Evolutionary conservation across 2,329 filamentous ascomycete species (phyloP), one percentile per base, ranked within the genome.

Genomic region (Fusarium torreyae): DNA sequence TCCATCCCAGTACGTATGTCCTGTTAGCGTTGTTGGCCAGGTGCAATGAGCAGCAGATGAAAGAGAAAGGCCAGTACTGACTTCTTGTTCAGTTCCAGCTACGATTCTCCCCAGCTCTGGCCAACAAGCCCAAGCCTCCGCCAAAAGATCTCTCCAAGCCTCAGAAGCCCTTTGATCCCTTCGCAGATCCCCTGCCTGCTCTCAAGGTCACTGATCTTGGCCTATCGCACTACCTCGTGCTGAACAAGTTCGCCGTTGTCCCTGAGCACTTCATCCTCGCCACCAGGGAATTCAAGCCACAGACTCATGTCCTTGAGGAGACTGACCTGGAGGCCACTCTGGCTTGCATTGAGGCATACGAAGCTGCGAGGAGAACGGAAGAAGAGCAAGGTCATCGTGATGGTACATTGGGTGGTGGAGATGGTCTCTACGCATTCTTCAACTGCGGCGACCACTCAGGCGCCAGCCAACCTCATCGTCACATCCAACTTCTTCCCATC

Each of bases 191-290:
- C 0, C 77, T 84, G 0, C 73, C 81, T 4, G 81, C 84, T 7
- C 84, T 91, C 57, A 81, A 90, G 38, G 78, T 89, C 43, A 77
- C 85, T 17, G 77, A 78, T 26, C 74, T 92, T 9, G 81, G 81
- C 2, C 81, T 87, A 1, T 77, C 81, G 10, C 91, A 94, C 77
- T 84, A 85, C 61, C 83, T 93, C 42, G 87, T 94, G 2, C 81
- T 94, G 40, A 94, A 94, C 82, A 94, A 93, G 77, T 94, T 91
- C 72, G 90, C 91, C 49, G 80, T 94, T 49, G 89, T 92, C 34
- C 85, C 87, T 0, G 85, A 89, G 72, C 91, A 94, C 79, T 92
- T 92, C 75, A 92, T 94, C 70, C 84, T 94, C 48, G 87, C 88
- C 0, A 94, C 91, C 0, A 86, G 80, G n/a, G 77, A 80, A 2